A percentile compares a stretch with the other conserved stretches of the same genome.
phyloP scores from a whole-genome alignment of 192 early-diverging fungal species.

The Mortierella antarctica region DNA sequence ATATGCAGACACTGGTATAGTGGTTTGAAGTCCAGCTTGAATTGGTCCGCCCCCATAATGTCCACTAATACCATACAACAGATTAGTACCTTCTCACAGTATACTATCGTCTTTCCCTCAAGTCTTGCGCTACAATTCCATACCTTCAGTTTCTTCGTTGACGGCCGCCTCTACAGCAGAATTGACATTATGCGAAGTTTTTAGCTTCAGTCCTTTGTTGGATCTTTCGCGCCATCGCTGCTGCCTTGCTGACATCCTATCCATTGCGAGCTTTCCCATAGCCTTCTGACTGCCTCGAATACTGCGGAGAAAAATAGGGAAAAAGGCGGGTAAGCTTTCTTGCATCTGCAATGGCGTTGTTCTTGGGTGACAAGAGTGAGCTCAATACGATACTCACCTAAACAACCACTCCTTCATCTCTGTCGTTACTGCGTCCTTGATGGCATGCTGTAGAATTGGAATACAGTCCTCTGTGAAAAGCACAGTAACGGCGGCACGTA shows the following conservation, averaged over 20 bases:
- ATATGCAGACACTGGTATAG: conserved; percentile 97
- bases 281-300: conserved; percentile 84
- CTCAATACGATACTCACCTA: conserved; percentile 60
- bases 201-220: conserved; percentile 56
- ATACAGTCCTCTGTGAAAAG: conserved; percentile 76
- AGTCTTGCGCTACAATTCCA: neutral
- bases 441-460: conserved; percentile 88
- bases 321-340: conserved; percentile 1
- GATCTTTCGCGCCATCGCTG: conserved; percentile 63
- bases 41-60: conserved; percentile 72
- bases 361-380: neutral
- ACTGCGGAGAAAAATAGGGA: conserved; percentile 36
- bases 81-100: neutral
- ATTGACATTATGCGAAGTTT: conserved; percentile 71
- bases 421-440: conserved; percentile 84
- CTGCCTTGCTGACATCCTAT: conserved; percentile 78
- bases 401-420: conserved; percentile 95
- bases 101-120: neutral
- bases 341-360: neutral
- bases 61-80: conserved; percentile 56
- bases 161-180: conserved; percentile 84
- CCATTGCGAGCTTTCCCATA: conserved; percentile 88
- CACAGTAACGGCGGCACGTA: neutral
- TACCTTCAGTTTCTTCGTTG: conserved; percentile 86
- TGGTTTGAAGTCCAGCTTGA: conserved; percentile 92